Base-by-base conservation (phyloP, 352 stramenopile species). In the Blastocystis sp. region DNA sequence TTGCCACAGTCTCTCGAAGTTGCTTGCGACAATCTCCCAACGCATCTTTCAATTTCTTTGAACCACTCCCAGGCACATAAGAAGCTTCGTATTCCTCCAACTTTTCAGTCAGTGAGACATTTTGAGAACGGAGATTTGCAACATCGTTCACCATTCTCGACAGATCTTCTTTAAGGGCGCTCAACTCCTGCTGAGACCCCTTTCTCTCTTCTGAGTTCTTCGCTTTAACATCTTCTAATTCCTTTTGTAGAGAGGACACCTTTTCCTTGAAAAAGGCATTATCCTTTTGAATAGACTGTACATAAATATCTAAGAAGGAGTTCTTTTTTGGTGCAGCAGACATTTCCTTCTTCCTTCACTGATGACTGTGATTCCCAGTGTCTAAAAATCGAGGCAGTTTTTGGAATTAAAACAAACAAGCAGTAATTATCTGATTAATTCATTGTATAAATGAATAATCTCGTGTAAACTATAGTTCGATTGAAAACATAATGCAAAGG, bases 281-380 rank as follows among this genome's bases (percentile, higher is more conserved):
- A 65, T 85, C 73, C 73, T 85, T 85, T 53, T 85, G 53, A 24
- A 85, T n/a, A 16, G 73, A 85, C 73, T 85, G 73, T 37, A 85
- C 55, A 47, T 85, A 85, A 55, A 85, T 85, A 39, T 85, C 73
- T 34, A 65, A 43, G 30, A 85, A 43, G 4, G 73, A 85, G 53
- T 68, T 68, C 47, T 85, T 85, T 43, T 85, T 85, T 0, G 11
- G 8, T 18, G 69, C 13, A 45, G 20, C 20, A 18, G 53, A 56
- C 73, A 85, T 85, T 50, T 5, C 37, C 9, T 20, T 30, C 39
- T 9, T 6, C 26, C 18, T 53, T 13, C 65, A n/a, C 3, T 53
- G 13, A 53, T n/a, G 56, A 55, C 6, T 26, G 9, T 30, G 56
- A 76, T 50, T 47, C 20, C 20, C 65, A 43, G 53, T 55, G 7